Percentiles rank a stretch among this genome's conserved stretches.
Conservation (phyloP, 805 yeast genomes). For the Kodamaea lidongshanica region DNA sequence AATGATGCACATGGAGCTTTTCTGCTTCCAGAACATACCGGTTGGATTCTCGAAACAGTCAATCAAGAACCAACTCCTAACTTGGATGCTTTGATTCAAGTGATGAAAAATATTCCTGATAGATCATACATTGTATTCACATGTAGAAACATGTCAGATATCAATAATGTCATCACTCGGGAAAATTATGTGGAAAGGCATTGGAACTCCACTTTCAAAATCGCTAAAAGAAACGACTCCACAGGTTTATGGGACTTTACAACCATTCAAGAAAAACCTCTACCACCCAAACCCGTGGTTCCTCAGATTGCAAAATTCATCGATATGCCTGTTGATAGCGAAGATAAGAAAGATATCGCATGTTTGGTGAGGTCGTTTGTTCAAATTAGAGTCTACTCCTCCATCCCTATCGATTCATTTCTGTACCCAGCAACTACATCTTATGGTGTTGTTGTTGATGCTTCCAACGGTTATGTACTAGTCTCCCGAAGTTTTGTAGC, state of each 20-base stretch:
- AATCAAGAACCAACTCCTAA: constrained; percentile 72
- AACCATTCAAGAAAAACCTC: constrained; percentile 52
- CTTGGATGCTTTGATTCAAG: constrained; percentile 68
- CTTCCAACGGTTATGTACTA: constrained; percentile 70
- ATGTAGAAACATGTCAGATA: constrained; percentile 73
- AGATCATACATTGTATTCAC: constrained; percentile 61
- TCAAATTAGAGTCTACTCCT: constrained; percentile 56
- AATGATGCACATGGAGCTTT: constrained; percentile 77
- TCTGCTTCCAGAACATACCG: constrained; percentile 52
- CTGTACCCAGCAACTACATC: constrained; percentile 56
- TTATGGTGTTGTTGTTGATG: constrained; percentile 77
- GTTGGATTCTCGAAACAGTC: constrained; percentile 76
- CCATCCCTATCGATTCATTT: constrained; percentile 71
- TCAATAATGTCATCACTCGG: constrained; percentile 66
- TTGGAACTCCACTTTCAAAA: constrained; percentile 67
- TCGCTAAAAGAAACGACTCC: constrained; percentile 55
- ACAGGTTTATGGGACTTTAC: constrained; percentile 55
- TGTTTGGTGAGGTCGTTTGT: constrained; percentile 64
- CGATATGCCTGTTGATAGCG: constrained; percentile 57
- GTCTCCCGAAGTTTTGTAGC: constrained; percentile 77
- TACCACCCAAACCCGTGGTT: constrained; percentile 44
- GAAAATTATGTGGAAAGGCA: constrained; percentile 75
- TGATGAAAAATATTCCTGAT: constrained; percentile 75
- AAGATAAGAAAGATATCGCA: constrained; percentile 40
- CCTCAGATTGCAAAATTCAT: constrained; percentile 66